Evolutionary conservation across 305 asterid genomes (phyloP).

Genomic region (Solanum hybrid): DNA sequence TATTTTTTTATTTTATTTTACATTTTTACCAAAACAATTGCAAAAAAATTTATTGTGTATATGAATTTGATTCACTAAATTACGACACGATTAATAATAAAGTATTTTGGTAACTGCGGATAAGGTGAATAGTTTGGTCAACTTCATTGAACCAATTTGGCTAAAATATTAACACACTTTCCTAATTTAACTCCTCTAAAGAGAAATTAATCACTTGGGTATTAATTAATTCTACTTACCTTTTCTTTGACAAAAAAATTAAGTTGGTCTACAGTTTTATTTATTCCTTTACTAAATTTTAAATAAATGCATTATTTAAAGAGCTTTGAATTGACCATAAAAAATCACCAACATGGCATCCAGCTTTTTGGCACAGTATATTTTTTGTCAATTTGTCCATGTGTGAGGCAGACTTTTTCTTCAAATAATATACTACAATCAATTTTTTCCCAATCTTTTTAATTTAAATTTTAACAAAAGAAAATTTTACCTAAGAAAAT

Average conservation of each 20-base stretch:
- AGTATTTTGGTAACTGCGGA: neutral
- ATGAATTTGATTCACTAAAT: neutral
- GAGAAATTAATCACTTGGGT: neutral
- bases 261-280: neutral
- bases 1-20: neutral
- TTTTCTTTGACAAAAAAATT: neutral
- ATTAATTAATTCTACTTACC: neutral
- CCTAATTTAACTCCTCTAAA: neutral
- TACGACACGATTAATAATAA: neutral
- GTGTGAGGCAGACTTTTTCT: neutral
- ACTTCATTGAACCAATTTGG: neutral
- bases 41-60: neutral
- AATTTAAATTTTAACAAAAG: neutral
- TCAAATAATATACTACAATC: neutral
- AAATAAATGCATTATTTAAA: constrained; percentile 8
- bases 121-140: neutral
- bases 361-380: neutral
- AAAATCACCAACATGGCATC: neutral
- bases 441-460: neutral
- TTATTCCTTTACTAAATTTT: neutral
- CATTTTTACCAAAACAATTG: neutral
- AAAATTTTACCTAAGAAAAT: neutral
- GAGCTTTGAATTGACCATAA: neutral
- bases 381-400: neutral
- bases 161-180: neutral